Conservation (phyloP, 306 rosid species). For the Comarum palustre region DNA sequence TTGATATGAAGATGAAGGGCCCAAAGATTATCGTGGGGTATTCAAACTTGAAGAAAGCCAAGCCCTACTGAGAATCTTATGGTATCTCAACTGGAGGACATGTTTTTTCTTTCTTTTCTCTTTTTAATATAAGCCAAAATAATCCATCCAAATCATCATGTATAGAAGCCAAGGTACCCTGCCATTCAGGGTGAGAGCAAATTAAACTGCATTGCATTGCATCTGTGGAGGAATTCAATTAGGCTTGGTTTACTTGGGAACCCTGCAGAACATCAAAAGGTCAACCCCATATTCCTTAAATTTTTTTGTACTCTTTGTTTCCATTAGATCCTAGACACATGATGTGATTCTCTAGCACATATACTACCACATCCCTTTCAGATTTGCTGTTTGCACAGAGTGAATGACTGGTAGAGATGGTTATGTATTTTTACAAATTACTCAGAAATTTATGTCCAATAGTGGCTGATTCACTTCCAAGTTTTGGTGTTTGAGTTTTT, state of each 20-base stretch:
- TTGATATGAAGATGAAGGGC: conserved; percentile 34
- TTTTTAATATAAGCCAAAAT: conserved; percentile 44
- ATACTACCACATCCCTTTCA: conserved; percentile 9
- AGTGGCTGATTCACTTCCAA: conserved; percentile 14
- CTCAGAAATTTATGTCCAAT: background rate
- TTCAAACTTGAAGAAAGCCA: conserved; percentile 36
- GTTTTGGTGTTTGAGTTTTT: background rate
- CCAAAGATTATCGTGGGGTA: conserved; percentile 34
- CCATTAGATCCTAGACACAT: conserved; percentile 20
- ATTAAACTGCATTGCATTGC: conserved; percentile 40
- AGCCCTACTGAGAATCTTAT: conserved; percentile 26
- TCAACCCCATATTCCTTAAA: conserved; percentile 34
- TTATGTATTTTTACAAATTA: conserved; percentile 14
- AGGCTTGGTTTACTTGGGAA: conserved; percentile 46
- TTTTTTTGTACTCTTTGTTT: conserved; percentile 19
- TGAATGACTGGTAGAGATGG: conserved; percentile 14
- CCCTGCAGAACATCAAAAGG: conserved; percentile 40
- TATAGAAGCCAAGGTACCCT: conserved; percentile 75
- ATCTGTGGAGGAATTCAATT: conserved; percentile 45
- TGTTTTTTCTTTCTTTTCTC: conserved; percentile 31
- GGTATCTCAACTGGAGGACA: conserved; percentile 39
- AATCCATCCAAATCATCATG: conserved; percentile 66
- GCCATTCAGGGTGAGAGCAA: conserved; percentile 76
- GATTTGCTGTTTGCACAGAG: conserved; percentile 23
- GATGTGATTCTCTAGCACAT: conserved; percentile 36